phyloP scores from a whole-genome alignment of 306 rosid species.

The Lathyrus aphaca region DNA sequence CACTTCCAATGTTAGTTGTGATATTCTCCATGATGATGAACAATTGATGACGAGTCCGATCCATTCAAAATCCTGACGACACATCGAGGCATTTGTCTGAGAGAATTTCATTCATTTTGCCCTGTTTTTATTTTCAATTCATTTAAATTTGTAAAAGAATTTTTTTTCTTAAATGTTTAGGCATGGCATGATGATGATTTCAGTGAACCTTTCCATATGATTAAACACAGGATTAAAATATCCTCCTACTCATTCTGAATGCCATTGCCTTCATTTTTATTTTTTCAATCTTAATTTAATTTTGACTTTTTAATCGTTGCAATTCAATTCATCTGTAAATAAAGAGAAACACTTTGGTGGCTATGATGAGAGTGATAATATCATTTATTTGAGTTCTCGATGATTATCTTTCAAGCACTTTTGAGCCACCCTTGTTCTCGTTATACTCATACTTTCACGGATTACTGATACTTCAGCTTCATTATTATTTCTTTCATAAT shows the following conservation, averaged over 20 bases:
- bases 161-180: background rate
- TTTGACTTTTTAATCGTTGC: background rate
- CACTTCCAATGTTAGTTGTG: background rate
- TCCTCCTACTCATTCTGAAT: conserved; percentile 96
- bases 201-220: conserved; percentile 40
- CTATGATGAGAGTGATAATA: conserved; percentile 56
- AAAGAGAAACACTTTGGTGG: conserved; percentile 41
- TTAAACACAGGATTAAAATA: conserved; percentile 47
- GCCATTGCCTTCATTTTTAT: conserved; percentile 30
- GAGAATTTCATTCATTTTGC: background rate
- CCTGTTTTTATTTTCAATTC: background rate
- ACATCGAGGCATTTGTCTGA: conserved; percentile 5
- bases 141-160: background rate
- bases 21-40: background rate
- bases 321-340: background rate
- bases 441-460: no score
- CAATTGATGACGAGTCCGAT: background rate
- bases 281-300: background rate
- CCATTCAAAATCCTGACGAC: conserved; percentile 6
- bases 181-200: conserved; percentile 59
- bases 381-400: conserved; percentile 40
- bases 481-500: no score
- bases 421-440: conserved; percentile 54
- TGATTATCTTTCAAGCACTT: conserved; percentile 88
- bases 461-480: no score